These are phyloP conservation scores for Rhizopus microsporus DNA, from an alignment of 371 early-diverging fungal genomes.

Conservation along the genomic window DNA sequence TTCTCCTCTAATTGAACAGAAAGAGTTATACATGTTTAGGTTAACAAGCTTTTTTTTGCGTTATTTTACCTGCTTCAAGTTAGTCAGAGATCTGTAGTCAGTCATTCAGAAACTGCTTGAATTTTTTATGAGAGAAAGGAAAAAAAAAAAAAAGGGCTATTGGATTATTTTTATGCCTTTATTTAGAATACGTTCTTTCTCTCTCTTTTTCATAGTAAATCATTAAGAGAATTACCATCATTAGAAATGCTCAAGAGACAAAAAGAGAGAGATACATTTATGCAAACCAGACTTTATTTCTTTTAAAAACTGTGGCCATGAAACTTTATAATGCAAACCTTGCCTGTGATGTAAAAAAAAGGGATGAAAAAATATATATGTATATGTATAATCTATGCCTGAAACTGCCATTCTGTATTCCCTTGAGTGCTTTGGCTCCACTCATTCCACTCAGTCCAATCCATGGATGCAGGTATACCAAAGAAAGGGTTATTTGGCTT, in stretches of 20 bases:
- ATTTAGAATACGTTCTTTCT: no score
- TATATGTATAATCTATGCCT: not conserved
- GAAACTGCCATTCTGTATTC: conserved; percentile 23
- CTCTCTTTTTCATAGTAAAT: no score
- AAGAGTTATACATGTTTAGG: not conserved
- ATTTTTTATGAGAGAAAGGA: no score
- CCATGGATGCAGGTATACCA: conserved; percentile 45
- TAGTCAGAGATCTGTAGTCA: conserved; percentile 8
- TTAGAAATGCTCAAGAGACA: no score
- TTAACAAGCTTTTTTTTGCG: not conserved
- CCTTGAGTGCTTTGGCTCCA: conserved; percentile 41
- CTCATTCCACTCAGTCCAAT: conserved; percentile 50
- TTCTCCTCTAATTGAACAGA: conserved; percentile 29
- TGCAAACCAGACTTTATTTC: no score
- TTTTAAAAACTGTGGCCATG: no score
- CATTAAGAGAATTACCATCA: no score
- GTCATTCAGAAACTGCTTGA: conserved; percentile 5
- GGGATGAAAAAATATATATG: not conserved
- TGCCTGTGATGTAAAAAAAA: no score
- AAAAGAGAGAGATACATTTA: no score
- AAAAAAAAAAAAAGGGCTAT: no score
- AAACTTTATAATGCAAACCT: no score
- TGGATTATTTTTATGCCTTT: no score
- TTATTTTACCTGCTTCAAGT: conserved; percentile 17
- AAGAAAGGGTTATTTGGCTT: conserved; percentile 51